Conservation (phyloP, 2,329 filamentous ascomycete species). For the Cercospora citrullina region DNA sequence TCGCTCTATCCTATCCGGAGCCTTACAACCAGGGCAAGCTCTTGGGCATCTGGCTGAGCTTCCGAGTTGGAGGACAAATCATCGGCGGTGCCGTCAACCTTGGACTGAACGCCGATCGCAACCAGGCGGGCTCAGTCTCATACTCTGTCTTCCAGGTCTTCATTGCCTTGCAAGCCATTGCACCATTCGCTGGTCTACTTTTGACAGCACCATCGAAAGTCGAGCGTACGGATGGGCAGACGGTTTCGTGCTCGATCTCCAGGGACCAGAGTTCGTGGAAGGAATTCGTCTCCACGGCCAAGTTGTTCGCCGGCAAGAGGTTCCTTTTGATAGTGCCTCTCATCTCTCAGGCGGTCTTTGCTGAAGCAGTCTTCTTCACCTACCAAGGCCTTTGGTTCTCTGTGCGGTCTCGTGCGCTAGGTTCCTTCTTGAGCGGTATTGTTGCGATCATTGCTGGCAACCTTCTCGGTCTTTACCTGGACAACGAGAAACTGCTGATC, state of each 20-base stretch:
- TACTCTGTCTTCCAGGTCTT: constrained; percentile 70
- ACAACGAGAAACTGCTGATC: constrained; percentile 57
- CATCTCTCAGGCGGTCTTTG: constrained; percentile 70
- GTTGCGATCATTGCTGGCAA: constrained; percentile 67
- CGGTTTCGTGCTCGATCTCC: constrained; percentile 59
- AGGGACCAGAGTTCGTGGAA: constrained; percentile 53
- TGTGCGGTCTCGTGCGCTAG: constrained; percentile 67
- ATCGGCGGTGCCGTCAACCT: constrained; percentile 72
- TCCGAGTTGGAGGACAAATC: constrained; percentile 64
- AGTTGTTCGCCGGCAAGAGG: constrained; percentile 59
- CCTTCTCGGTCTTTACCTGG: constrained; percentile 64
- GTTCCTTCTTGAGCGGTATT: constrained; percentile 69
- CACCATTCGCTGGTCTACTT: constrained; percentile 64
- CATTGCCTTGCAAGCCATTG: constrained; percentile 67
- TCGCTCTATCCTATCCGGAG: constrained; percentile 71
- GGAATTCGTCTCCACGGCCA: constrained; percentile 62
- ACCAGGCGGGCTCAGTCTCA: constrained; percentile 63
- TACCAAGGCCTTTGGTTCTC: constrained; percentile 64
- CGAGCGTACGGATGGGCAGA: constrained; percentile 64
- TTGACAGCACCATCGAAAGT: constrained; percentile 63
- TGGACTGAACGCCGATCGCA: constrained; percentile 60
- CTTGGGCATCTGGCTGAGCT: constrained; percentile 68
- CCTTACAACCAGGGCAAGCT: constrained; percentile 65
- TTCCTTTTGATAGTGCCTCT: constrained; percentile 67
- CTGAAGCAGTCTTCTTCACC: constrained; percentile 72